Evolutionary conservation across 495 filamentous ascomycete species (phyloP).

Genomic region (Apiosordaria backusii): DNA sequence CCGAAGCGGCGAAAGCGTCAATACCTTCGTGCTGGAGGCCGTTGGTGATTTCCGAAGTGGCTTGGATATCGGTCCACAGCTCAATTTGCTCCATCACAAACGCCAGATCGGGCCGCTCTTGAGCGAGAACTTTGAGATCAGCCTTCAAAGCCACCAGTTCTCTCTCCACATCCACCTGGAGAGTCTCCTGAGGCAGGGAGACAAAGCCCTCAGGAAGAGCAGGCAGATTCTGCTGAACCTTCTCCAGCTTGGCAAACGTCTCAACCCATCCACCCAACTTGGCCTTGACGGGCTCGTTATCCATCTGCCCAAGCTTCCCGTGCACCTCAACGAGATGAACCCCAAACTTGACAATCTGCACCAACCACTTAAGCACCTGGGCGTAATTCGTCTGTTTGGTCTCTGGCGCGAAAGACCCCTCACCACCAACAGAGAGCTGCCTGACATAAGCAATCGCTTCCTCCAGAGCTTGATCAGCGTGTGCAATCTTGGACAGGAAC

Average conservation of each 20-base stretch:
- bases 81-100: conserved; percentile 62
- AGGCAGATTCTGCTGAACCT: conserved; percentile 47
- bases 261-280: conserved; percentile 50
- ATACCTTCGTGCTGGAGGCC: conserved; percentile 19
- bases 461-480: conserved; percentile 24
- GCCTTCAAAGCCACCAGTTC: conserved; percentile 44
- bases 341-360: conserved; percentile 41
- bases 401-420: conserved; percentile 19
- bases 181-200: conserved; percentile 42
- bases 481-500: conserved; percentile 35
- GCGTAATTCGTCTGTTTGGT: conserved; percentile 26
- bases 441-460: conserved; percentile 21
- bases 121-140: conserved; percentile 42
- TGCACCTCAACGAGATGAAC: conserved; percentile 56
- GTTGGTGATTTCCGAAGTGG: conserved; percentile 11
- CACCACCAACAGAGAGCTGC: conserved; percentile 25
- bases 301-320: conserved; percentile 52
- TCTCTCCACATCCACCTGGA: conserved; percentile 44
- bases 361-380: conserved; percentile 39
- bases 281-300: conserved; percentile 40
- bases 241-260: conserved; percentile 35
- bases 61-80: conserved; percentile 39
- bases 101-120: conserved; percentile 54
- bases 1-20: conserved; percentile 44
- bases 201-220: conserved; percentile 52